Evolutionary conservation across 2,329 filamentous ascomycete genomes (phyloP).

Genomic region (Camillea tinctor): DNA sequence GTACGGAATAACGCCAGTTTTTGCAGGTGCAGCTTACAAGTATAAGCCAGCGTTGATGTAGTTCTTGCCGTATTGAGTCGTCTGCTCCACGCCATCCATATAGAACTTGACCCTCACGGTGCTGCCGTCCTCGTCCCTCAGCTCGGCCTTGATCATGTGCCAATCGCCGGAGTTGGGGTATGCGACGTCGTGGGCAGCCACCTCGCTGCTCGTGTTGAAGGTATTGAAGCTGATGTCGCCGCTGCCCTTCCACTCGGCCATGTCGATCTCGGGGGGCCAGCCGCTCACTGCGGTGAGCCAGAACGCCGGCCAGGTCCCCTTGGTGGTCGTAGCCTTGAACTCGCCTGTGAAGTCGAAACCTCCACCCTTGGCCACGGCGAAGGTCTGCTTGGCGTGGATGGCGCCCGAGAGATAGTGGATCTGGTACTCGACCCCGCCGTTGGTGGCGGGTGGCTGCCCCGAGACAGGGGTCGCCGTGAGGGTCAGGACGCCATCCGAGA

Average conservation of each 20-base stretch:
- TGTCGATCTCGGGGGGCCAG: constrained; percentile 48
- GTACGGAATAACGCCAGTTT: neutral
- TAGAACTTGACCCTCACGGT: constrained; percentile 42
- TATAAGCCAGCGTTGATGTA: constrained; percentile 36
- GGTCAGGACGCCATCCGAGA: constrained; percentile 33
- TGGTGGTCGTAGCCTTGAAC: constrained; percentile 40
- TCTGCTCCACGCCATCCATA: constrained; percentile 38
- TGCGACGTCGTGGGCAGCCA: constrained; percentile 37
- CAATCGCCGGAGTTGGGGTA: constrained; percentile 38
- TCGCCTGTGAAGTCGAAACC: constrained; percentile 39
- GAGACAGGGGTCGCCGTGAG: constrained; percentile 36
- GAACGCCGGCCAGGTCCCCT: constrained; percentile 41
- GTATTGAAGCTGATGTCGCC: constrained; percentile 44
- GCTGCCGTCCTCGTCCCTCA: constrained; percentile 40
- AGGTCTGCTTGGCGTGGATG: constrained; percentile 40
- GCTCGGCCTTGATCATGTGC: constrained; percentile 40
- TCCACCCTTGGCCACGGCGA: constrained; percentile 37
- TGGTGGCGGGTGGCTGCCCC: constrained; percentile 21
- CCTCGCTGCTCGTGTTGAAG: constrained; percentile 34
- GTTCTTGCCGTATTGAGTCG: constrained; percentile 41
- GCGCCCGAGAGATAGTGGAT: constrained; percentile 37
- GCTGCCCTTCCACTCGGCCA: constrained; percentile 47
- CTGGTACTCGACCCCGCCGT: constrained; percentile 26
- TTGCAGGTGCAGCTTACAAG: constrained; percentile 3
- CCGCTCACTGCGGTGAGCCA: constrained; percentile 44